Evolutionary conservation across 2,329 filamentous ascomycete species (phyloP).

Genomic region (Cladophialophora exuberans): DNA sequence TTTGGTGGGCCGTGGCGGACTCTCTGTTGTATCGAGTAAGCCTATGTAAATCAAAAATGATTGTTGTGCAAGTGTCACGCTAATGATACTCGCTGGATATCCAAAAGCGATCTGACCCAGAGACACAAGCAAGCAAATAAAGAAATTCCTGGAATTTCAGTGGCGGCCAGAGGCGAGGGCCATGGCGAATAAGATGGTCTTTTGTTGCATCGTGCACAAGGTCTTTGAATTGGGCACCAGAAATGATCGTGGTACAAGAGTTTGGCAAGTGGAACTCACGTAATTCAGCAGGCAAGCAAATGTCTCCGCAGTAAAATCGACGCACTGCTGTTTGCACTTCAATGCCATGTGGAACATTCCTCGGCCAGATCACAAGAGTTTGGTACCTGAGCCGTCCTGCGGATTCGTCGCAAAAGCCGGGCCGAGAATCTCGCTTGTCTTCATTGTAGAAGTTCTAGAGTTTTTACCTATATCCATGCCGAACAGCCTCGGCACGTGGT

Average conservation of each 20-base stretch:
- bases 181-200: not conserved
- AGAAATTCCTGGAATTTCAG: constrained; percentile 17
- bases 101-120: constrained; percentile 23
- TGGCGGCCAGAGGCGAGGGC: not conserved
- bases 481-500: not conserved
- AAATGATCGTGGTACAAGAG: not conserved
- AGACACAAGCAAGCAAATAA: constrained; percentile 23
- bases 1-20: not conserved
- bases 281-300: not conserved
- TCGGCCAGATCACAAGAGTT: not conserved
- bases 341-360: not conserved
- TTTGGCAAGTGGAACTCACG: not conserved
- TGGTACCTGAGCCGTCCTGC: not conserved
- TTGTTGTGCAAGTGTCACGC: constrained; percentile 41
- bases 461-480: not conserved
- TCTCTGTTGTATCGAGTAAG: constrained; percentile 7
- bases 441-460: not conserved
- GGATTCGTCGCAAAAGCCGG: not conserved
- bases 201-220: not conserved
- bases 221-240: not conserved
- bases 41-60: constrained; percentile 44
- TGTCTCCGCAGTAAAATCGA: not conserved
- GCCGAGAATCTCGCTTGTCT: not conserved
- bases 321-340: not conserved
- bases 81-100: constrained; percentile 24